Conservation (phyloP, 2,329 filamentous ascomycete species). For the Parafenestella ontariensis region DNA sequence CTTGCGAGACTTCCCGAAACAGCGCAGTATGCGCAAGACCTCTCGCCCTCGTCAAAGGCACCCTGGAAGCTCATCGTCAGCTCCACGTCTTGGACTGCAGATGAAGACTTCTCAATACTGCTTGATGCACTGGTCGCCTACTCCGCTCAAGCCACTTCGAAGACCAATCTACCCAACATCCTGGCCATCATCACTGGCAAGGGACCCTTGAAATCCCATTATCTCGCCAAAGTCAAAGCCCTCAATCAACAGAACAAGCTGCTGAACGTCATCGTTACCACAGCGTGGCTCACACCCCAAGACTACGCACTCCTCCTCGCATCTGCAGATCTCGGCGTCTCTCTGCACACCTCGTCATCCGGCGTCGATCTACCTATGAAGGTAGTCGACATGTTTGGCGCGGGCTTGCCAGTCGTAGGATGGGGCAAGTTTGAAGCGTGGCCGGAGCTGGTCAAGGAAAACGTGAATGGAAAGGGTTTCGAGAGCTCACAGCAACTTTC, state of each 20-base stretch:
- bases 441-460: slow-evolving; percentile 86
- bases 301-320: slow-evolving; percentile 87
- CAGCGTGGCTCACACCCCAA: slow-evolving; percentile 82
- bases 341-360: slow-evolving; percentile 89
- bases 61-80: slow-evolving; percentile 78
- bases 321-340: slow-evolving; percentile 87
- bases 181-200: slow-evolving; percentile 94
- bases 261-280: slow-evolving; percentile 73
- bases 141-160: slow-evolving; percentile 60
- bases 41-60: slow-evolving; percentile 57
- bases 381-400: slow-evolving; percentile 98
- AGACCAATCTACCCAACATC: slow-evolving; percentile 67
- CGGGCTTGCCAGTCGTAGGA: slow-evolving; percentile 86
- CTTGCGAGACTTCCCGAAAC: slow-evolving; percentile 72
- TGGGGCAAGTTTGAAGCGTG: slow-evolving; percentile 89
- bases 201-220: slow-evolving; percentile 81
- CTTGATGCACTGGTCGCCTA: slow-evolving; percentile 83
- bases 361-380: slow-evolving; percentile 99
- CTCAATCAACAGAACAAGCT: slow-evolving; percentile 70
- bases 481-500: slow-evolving; percentile 72
- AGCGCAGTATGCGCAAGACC: slow-evolving; percentile 62
- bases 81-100: slow-evolving; percentile 95
- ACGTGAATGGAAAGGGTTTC: slow-evolving; percentile 86
- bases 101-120: slow-evolving; percentile 91
- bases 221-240: slow-evolving; percentile 69